Evolutionary conservation across 768 basidiomycete species (phyloP), one percentile per base, ranked within the genome.

Genomic region (Asterophora lycoperdoides): DNA sequence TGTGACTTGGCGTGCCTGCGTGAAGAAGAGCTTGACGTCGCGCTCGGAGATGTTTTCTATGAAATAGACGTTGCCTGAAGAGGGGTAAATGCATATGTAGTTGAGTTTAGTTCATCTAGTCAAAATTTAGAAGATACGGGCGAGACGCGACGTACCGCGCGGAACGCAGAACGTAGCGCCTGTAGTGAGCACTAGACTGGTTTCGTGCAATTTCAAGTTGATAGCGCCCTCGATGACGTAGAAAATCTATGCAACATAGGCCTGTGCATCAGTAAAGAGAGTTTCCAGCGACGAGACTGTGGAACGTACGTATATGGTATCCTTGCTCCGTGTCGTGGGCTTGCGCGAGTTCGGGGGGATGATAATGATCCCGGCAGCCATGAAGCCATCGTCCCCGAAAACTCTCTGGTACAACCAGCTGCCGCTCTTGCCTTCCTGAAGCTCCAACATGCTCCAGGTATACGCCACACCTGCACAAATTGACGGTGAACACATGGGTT

Each of bases 311-410:
- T 59, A 94, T 18, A 91, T 91, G 56, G 98, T 99, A 60, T 98
- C 96, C 63, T 90, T 94, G 1, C 93, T 82, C 18, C 78, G 77
- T 63, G 98, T 98, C 48, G 81, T 84, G 8, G 89, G 89, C 66
- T 99, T 99, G 48, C 78, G 23, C 37, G 23, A 23, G 3, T 23
- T 23, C 23, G 30, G 30, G 30, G 93, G 93, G 40, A 98, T 89
- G 43, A 79, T 71, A 36, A 99, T 76, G 54, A 93, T 79, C 1
- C 96, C 96, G 23, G 91, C 86, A 1, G 95, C 96, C 52, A 97
- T 83, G 62, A 92, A 98, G 38, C 88, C 83, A 32, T 83, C 87
- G 54, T 99, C 96, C 17, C 86, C 84, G 59, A 97, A 96, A 26
- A 97, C 80, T 69, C 93, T 95, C 64, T 95, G 85, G 65, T 90